Percentiles rank a stretch among this genome's conserved stretches.
phyloP scores from a whole-genome alignment of 805 yeast species.

The Yamadazyma tumulicola region DNA sequence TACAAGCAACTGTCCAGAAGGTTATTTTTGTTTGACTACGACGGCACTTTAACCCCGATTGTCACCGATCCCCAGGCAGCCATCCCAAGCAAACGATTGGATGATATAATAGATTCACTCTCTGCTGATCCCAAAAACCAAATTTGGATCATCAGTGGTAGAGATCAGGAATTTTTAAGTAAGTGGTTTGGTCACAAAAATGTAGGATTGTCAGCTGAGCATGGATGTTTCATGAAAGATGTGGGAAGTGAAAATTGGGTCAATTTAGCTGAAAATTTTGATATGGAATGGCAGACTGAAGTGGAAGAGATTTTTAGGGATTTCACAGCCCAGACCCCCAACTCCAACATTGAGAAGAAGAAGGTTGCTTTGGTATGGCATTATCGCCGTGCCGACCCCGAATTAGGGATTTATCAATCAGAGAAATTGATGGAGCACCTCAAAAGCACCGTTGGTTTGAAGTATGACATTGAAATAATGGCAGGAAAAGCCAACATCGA shows the following conservation, averaged over 20 bases:
- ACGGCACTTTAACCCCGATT: constrained; percentile 95
- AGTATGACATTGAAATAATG: constrained; percentile 91
- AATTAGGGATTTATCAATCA: constrained; percentile 85
- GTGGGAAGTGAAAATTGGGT: constrained; percentile 69
- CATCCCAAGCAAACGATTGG: constrained; percentile 77
- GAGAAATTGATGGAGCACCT: constrained; percentile 57
- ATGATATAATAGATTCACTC: constrained; percentile 54
- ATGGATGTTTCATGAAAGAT: constrained; percentile 89
- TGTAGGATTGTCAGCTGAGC: constrained; percentile 91
- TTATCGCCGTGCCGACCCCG: constrained; percentile 92
- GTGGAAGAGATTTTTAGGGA: constrained; percentile 70
- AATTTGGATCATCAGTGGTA: constrained; percentile 94
- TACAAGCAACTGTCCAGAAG: constrained; percentile 65
- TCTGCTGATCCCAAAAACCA: constrained; percentile 75
- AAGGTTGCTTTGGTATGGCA: constrained; percentile 98
- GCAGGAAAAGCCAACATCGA: constrained; percentile 95
- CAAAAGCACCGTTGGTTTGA: constrained; percentile 51
- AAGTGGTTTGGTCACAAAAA: constrained; percentile 77
- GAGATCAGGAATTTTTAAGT: constrained; percentile 87
- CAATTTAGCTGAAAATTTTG: constrained; percentile 75
- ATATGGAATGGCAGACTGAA: constrained; percentile 92
- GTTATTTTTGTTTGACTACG: constrained; percentile 89
- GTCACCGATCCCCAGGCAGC: constrained; percentile 98
- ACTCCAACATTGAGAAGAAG: constrained; percentile 80
- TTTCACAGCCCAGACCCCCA: constrained; percentile 88